Evolutionary conservation across 2,329 filamentous ascomycete species (phyloP), one percentile per base, ranked within the genome.

Genomic region (Fusarium secorum): DNA sequence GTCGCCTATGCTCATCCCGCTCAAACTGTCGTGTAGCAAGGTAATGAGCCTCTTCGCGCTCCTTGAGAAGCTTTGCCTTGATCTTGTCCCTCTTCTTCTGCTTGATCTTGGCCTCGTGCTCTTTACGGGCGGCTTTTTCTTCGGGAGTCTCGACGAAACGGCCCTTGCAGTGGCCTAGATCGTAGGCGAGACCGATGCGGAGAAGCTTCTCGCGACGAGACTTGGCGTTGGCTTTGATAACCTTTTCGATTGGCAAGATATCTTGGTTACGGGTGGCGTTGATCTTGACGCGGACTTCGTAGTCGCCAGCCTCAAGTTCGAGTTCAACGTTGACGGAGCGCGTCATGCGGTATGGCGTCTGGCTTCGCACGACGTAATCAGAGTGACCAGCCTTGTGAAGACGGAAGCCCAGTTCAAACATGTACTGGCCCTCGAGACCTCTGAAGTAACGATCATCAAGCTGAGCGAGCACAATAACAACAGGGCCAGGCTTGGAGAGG

Each of bases 251-350:
- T 1, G 83, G 81, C 30, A 83, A 59, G 3, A 81, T 84, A 2
- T 83, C 80, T 13, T 85, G 81, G 30, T 85, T 78, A n/a, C 91
- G 87, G 22, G 85, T 86, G 4, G 92, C 92, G 11, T 90, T 89
- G 63, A 96, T 86, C 77, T 93, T 94, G 78, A 95, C 87, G 26
- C 93, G 85, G 8, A 97, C 88, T 11, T 88, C 89, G 79, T 97
- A 97, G 45, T 87, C 89, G 15, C 93, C 93, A 0, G 91, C 87
- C 24, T 93, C 89, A 30, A 97, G 87, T 38, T 90, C 85, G 13
- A 96, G 85, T 78, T 96, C 93, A 3, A 92, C 90, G 54, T 91
- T 94, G 41, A 94, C 90, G 2, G 91, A 93, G 11, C 93, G 89
- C 26, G 85, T 89, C 87, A 94, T 93, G 28, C 86, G 80, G 65